Percentiles rank a stretch among this genome's conserved stretches.
phyloP scores from a whole-genome alignment of 768 basidiomycete genomes.

The Kwoniella sp. region DNA sequence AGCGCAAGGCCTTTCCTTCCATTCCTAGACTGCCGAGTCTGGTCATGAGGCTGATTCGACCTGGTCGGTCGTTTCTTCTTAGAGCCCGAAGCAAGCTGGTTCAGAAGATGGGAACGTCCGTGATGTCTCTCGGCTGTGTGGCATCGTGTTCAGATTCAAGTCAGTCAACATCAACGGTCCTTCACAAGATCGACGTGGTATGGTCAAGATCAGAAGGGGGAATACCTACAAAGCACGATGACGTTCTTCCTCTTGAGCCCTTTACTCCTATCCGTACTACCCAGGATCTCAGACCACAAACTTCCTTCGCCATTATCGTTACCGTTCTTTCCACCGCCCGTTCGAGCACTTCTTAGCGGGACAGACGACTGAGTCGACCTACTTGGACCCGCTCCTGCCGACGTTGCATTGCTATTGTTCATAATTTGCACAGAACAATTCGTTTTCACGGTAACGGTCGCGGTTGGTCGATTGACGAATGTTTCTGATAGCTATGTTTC shows the following conservation, averaged over 20 bases:
- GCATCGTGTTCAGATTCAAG: no score
- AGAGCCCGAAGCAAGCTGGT: conserved; percentile 20
- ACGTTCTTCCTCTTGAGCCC: conserved; percentile 80
- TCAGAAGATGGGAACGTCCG: conserved; percentile 33
- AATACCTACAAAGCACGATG: conserved; percentile 66
- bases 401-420: conserved; percentile 8
- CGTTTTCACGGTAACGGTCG: no score
- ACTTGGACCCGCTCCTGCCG: conserved; percentile 16
- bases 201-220: neutral
- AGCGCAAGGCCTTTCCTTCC: conserved; percentile 73
- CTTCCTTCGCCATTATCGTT: conserved; percentile 57
- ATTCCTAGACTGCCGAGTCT: conserved; percentile 3
- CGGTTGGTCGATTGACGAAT: neutral
- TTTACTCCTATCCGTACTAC: conserved; percentile 74
- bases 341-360: neutral
- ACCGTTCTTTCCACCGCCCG: neutral
- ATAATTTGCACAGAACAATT: neutral
- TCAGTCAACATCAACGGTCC: conserved; percentile 6
- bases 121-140: conserved; percentile 42
- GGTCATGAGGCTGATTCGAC: neutral
- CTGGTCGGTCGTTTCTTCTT: conserved; percentile 11
- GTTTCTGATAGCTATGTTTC: no score
- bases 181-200: no score
- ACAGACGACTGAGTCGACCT: conserved; percentile 6
- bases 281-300: conserved; percentile 89